phyloP scores from a whole-genome alignment of 164 flowering plant genomes.

The Cinnamomum micranthum region DNA sequence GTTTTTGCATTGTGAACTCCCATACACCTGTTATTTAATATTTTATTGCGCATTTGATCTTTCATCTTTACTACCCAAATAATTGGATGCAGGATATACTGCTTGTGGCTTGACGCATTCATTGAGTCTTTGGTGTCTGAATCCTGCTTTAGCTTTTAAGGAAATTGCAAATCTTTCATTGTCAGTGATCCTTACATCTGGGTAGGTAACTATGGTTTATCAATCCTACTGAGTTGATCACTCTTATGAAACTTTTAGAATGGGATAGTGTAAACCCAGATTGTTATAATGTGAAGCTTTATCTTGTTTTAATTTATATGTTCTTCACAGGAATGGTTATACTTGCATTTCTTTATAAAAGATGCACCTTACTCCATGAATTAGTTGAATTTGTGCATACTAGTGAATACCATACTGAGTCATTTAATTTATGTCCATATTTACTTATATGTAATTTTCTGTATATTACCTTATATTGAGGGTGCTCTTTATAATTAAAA shows the following conservation, averaged over 20 bases:
- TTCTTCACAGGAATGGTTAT: too few relatives aligned
- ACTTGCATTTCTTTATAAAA: too few relatives aligned
- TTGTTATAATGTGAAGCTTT: neutral
- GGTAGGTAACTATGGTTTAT: slow-evolving; percentile 42
- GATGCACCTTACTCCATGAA: too few relatives aligned
- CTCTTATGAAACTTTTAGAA: neutral
- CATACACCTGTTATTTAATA: neutral
- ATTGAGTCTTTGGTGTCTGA: slow-evolving; percentile 88
- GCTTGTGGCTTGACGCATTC: slow-evolving; percentile 48
- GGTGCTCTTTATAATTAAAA: too few relatives aligned
- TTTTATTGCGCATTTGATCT: neutral
- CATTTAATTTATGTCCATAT: too few relatives aligned
- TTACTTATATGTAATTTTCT: too few relatives aligned
- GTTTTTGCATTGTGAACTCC: neutral
- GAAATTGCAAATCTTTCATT: slow-evolving; percentile 69
- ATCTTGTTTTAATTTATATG: too few relatives aligned
- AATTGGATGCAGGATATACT: slow-evolving; percentile 34
- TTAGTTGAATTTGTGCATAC: too few relatives aligned
- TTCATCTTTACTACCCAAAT: slow-evolving; percentile 2
- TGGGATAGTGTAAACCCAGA: neutral
- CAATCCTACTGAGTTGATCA: neutral
- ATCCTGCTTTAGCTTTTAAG: slow-evolving; percentile 88
- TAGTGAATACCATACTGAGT: too few relatives aligned
- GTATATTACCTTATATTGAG: too few relatives aligned
- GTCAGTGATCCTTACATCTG: slow-evolving; percentile 91